These are phyloP conservation scores for Pinus tabuliformis DNA, from an alignment of 75 land plant species.

Conservation along the genomic window DNA sequence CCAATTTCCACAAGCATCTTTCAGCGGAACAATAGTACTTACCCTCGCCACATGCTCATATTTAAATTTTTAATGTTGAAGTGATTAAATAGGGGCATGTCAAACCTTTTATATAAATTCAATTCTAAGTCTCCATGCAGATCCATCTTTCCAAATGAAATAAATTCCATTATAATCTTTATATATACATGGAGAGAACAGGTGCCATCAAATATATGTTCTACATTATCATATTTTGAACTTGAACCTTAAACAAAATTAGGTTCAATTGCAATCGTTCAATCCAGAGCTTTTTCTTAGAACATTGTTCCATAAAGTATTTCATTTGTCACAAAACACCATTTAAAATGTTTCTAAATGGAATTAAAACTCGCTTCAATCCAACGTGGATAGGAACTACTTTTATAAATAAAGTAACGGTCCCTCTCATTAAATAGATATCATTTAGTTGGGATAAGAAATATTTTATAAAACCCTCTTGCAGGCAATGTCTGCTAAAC, in stretches of 20 bases:
- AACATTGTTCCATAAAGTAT: not conserved
- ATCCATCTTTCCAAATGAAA: not conserved
- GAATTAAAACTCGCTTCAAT: not conserved
- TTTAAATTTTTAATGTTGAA: no score
- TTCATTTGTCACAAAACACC: not conserved
- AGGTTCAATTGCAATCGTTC: not conserved
- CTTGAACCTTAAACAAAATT: not conserved
- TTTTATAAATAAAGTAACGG: not conserved
- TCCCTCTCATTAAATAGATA: not conserved
- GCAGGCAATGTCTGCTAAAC: not conserved
- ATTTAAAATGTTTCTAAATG: not conserved
- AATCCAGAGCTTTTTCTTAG: not conserved
- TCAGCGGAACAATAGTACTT: no score
- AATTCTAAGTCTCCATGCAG: not conserved
- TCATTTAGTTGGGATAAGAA: not conserved
- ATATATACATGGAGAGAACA: not conserved
- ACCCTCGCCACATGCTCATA: no score
- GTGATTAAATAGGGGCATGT: no score
- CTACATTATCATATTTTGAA: not conserved
- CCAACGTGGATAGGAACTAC: not conserved
- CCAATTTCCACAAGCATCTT: not conserved
- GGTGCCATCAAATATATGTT: not conserved
- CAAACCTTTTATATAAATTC: not conserved
- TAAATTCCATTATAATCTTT: not conserved
- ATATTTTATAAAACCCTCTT: not conserved